Conservation (phyloP, 2,329 filamentous ascomycete genomes). For the Coleophoma crateriformis region DNA sequence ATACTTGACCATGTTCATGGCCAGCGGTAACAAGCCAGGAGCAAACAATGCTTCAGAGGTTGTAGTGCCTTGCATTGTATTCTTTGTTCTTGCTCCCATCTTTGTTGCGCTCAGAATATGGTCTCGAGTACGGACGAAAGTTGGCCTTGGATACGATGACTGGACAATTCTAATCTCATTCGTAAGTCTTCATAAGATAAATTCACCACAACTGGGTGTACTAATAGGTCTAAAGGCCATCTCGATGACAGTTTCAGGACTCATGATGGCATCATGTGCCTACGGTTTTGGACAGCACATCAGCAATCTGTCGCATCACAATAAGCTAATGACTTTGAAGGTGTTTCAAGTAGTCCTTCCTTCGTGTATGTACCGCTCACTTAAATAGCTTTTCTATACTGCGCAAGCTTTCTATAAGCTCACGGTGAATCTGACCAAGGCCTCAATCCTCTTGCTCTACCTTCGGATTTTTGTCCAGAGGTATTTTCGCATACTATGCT, state of each 20-base stretch:
- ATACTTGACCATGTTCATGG: neutral
- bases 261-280: conserved; percentile 24
- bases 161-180: conserved; percentile 36
- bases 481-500: conserved; percentile 39
- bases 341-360: conserved; percentile 2
- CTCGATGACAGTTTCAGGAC: conserved; percentile 27
- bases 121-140: conserved; percentile 31
- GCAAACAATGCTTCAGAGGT: conserved; percentile 11
- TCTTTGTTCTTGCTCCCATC: conserved; percentile 36
- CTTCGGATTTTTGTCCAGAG: conserved; percentile 45
- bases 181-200: conserved; percentile 18
- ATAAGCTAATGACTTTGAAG: conserved; percentile 32
- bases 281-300: conserved; percentile 39
- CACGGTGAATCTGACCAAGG: conserved; percentile 46
- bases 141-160: conserved; percentile 35
- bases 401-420: conserved; percentile 49
- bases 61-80: conserved; percentile 41
- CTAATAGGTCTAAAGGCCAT: conserved; percentile 24
- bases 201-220: neutral
- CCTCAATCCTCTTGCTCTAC: conserved; percentile 47
- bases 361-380: neutral
- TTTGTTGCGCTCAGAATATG: conserved; percentile 34
- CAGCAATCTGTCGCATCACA: conserved; percentile 24
- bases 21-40: neutral
- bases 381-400: conserved; percentile 40